Base-by-base conservation (phyloP, 192 early-diverging fungal species). In the Backusella luteola region DNA sequence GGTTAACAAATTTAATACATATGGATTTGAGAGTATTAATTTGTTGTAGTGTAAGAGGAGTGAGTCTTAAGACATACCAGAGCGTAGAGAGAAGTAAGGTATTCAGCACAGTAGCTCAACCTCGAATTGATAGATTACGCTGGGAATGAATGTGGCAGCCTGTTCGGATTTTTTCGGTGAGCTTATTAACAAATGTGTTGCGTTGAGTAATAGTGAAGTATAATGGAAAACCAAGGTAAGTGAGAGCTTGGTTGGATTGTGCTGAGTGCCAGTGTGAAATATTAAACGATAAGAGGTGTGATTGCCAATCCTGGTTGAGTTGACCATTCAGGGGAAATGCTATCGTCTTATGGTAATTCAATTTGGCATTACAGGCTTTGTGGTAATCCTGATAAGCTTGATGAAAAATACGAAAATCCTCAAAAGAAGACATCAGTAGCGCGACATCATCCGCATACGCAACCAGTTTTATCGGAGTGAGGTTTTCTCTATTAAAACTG, bases 361-460 rank as follows among this genome's bases (percentile, higher is more conserved):
- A 36, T 35, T 67, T 73, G 1, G 76, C 78, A 36, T 83, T 83
- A 0, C 73, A 73, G 5, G 69, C 76, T 26, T 53, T 38, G 38
- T 38, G 38, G 8, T 38, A 38, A 38, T 38, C 8, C 38, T 38
- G 5, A 1, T 35, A 15, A 59, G 35, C 3, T 15, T 36, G 1
- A 3, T 69, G 35, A 0, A 83, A 67, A 9, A 4, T 15, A 0
- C 12, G 14, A 71, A 71, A 77, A 35, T 83, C 78, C 4, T 68
- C 21, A 5, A 59, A 26, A 3, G 49, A 53, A 38, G 29, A 9
- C 17, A 79, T 41, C 8, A 67, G 56, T 6, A 66, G n/a, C 1
- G 75, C 12, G 6, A 74, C 35, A 69, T 83, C 82, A 59, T 83
- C 82, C 19, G 78, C 82, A 35, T 79, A 79, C 0, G 77, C 77